phyloP scores from a whole-genome alignment of 2,329 filamentous ascomycete genomes.

The Cyclaneusma minus region DNA sequence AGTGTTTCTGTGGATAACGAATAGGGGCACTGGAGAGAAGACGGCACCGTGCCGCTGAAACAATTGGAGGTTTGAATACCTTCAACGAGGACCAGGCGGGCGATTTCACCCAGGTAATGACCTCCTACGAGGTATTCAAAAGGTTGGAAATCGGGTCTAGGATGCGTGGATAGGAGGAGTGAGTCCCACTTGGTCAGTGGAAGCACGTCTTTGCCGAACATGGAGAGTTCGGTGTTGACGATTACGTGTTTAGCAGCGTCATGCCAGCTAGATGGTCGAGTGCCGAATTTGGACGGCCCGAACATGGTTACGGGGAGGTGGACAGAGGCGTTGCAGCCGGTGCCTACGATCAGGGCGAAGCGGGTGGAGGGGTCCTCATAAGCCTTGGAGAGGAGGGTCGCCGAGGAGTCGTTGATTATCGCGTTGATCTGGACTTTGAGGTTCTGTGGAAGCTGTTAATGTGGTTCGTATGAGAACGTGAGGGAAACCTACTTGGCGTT shows the following conservation, averaged over 20 bases:
- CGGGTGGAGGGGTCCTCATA: constrained; percentile 42
- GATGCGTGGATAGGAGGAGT: constrained; percentile 33
- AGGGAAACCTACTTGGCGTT: constrained; percentile 7
- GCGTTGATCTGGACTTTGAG: constrained; percentile 40
- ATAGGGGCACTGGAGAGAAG: constrained; percentile 35
- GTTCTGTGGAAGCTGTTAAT: constrained; percentile 19
- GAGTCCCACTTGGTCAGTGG: constrained; percentile 47
- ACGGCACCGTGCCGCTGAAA: constrained; percentile 39
- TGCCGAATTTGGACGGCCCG: constrained; percentile 37
- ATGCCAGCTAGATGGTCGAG: constrained; percentile 38
- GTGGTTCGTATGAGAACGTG: not conserved
- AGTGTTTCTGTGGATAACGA: constrained; percentile 45
- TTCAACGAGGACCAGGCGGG: constrained; percentile 39
- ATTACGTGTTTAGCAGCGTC: constrained; percentile 44
- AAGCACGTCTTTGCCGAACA: constrained; percentile 45
- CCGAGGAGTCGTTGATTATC: constrained; percentile 52
- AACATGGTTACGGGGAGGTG: constrained; percentile 45
- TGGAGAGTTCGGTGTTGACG: constrained; percentile 51
- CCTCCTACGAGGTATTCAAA: constrained; percentile 48
- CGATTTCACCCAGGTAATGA: constrained; percentile 52
- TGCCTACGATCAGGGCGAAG: constrained; percentile 51
- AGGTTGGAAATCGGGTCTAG: constrained; percentile 43
- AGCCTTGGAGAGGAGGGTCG: constrained; percentile 49
- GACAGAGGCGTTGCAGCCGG: constrained; percentile 49
- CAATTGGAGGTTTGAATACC: constrained; percentile 37